A percentile compares a stretch with the other conserved stretches of the same genome.
phyloP scores from a whole-genome alignment of 257 asterid genomes.

The Solanum virginianum region DNA sequence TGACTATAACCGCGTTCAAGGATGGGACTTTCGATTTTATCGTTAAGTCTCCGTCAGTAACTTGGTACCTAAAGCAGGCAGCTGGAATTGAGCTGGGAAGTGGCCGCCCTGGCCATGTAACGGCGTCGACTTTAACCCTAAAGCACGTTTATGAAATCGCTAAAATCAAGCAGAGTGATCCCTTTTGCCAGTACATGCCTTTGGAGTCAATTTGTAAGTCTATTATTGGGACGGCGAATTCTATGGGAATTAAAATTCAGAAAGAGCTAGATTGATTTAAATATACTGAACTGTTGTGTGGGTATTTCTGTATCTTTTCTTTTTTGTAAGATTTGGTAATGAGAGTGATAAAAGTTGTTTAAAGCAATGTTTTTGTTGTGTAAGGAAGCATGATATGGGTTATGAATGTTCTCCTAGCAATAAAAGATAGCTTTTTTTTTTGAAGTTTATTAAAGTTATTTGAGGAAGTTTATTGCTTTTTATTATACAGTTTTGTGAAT shows the following conservation, averaged over 20 bases:
- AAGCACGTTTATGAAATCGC: constrained; percentile 91
- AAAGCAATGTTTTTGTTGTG: not conserved
- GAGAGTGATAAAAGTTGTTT: not conserved
- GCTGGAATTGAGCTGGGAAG: constrained; percentile 75
- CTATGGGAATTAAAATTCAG: constrained; percentile 80
- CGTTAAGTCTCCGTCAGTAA: constrained; percentile 69
- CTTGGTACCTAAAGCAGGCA: constrained; percentile 87
- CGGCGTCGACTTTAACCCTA: constrained; percentile 43
- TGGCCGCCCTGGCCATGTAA: constrained; percentile 68
- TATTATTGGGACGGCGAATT: constrained; percentile 68
- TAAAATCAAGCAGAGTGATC: constrained; percentile 78
- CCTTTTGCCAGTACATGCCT: constrained; percentile 66
- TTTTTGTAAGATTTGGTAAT: not conserved
- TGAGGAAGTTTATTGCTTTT: not conserved
- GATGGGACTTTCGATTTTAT: constrained; percentile 75
- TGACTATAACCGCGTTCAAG: constrained; percentile 58
- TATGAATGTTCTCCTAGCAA: not conserved
- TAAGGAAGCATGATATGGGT: not conserved
- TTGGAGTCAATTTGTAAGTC: constrained; percentile 70
- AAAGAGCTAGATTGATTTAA: constrained; percentile 49
- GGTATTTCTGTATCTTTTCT: not conserved
- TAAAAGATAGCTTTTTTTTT: not conserved
- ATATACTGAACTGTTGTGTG: not conserved
- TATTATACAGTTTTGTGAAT: not conserved
- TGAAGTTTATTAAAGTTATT: not conserved